These are phyloP conservation scores for Xylaria telfairii DNA, from an alignment of 495 filamentous ascomycete genomes.

Conservation along the genomic window DNA sequence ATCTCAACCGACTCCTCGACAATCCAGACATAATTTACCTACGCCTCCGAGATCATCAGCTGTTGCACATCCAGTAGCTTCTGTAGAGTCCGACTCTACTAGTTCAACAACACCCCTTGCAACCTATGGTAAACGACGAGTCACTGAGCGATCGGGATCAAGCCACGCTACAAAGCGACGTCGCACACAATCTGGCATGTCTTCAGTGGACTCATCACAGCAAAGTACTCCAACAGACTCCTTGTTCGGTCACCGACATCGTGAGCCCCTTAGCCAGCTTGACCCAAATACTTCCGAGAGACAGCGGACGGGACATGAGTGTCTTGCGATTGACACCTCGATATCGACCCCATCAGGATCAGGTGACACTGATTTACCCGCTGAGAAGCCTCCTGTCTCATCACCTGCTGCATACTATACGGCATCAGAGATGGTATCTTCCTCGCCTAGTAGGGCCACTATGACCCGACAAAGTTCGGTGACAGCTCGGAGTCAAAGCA, in stretches of 20 bases:
- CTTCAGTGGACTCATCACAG: conserved; percentile 16
- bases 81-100: neutral
- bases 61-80: conserved; percentile 2
- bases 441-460: neutral
- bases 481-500: neutral
- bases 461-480: neutral
- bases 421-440: conserved; percentile 21
- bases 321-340: neutral
- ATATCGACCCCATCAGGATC: neutral
- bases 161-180: conserved; percentile 16
- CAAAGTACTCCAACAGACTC: neutral
- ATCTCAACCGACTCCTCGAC: neutral
- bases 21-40: neutral
- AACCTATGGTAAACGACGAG: conserved; percentile 23
- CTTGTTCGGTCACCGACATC: neutral
- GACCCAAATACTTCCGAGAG: conserved; percentile 26
- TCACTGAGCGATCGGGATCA: conserved; percentile 1
- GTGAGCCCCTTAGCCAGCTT: conserved; percentile 35
- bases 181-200: conserved; percentile 18
- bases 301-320: neutral
- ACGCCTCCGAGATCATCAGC: conserved; percentile 17
- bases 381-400: conserved; percentile 1
- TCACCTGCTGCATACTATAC: conserved; percentile 15
- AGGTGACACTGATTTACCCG: neutral
- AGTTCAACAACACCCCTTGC: neutral